These are phyloP conservation scores for Musa troglodytarum DNA, from an alignment of 176 grass and related monocot species.

Conservation along the genomic window DNA sequence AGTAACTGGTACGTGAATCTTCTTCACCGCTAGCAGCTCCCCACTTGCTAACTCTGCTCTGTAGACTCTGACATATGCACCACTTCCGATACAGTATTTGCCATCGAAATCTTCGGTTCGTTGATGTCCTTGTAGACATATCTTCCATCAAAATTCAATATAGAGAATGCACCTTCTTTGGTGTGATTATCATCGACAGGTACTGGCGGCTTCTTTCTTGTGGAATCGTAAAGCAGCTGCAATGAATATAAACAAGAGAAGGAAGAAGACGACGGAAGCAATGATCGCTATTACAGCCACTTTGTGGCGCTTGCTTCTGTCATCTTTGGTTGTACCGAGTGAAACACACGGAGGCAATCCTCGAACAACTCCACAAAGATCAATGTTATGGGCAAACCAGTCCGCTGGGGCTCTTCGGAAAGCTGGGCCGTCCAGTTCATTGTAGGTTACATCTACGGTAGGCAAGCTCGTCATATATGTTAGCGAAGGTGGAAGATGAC, in stretches of 20 bases:
- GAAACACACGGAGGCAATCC: neutral
- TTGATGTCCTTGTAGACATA: conserved; percentile 19
- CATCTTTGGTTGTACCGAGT: neutral
- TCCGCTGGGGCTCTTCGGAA: no score
- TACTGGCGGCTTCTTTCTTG: no score
- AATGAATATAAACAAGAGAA: neutral
- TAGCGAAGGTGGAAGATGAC: no score
- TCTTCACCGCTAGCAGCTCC: conserved; percentile 18
- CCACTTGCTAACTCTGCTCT: neutral
- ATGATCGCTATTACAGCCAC: neutral
- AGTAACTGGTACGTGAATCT: neutral
- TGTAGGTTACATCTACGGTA: no score
- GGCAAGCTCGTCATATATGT: no score
- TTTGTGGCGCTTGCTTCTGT: neutral
- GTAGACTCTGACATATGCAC: conserved; percentile 19
- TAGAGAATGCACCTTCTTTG: neutral
- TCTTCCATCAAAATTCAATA: conserved; percentile 25
- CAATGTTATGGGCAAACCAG: no score
- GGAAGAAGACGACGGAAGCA: neutral
- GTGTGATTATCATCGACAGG: no score
- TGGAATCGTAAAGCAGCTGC: neutral
- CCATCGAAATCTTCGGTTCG: conserved; percentile 14
- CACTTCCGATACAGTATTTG: conserved; percentile 12
- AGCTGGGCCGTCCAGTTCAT: no score
- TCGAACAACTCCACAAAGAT: neutral